Conservation (phyloP, 2,329 filamentous ascomycete genomes). For the Fusarium lyarnte region DNA sequence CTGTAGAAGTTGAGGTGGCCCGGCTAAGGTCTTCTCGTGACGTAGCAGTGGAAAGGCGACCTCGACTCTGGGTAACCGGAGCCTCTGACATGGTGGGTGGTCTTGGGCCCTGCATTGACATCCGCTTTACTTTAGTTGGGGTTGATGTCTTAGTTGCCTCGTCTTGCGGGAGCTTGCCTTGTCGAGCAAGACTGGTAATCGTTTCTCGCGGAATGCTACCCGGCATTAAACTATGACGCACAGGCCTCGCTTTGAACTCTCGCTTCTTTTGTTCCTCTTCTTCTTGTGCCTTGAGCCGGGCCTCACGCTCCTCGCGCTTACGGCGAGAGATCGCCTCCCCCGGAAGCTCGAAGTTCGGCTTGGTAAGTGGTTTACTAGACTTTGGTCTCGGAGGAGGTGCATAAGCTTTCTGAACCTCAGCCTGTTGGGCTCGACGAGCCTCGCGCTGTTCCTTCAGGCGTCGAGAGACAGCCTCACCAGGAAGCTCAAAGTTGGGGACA, state of each 20-base stretch:
- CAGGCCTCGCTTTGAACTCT: slow-evolving; percentile 71
- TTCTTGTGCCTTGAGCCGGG: slow-evolving; percentile 64
- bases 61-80: slow-evolving; percentile 37
- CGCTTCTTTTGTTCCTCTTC: slow-evolving; percentile 68
- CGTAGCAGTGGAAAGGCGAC: slow-evolving; percentile 40
- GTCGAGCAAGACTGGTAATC: slow-evolving; percentile 65
- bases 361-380: slow-evolving; percentile 62
- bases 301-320: slow-evolving; percentile 65
- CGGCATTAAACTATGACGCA: slow-evolving; percentile 56
- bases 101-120: slow-evolving; percentile 35
- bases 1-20: slow-evolving; percentile 58
- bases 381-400: slow-evolving; percentile 57
- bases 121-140: slow-evolving; percentile 37
- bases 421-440: slow-evolving; percentile 57
- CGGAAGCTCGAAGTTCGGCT: slow-evolving; percentile 69
- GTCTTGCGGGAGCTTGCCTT: slow-evolving; percentile 53
- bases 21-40: slow-evolving; percentile 47
- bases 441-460: slow-evolving; percentile 68
- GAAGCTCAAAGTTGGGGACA: slow-evolving; percentile 67
- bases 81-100: background rate
- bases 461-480: slow-evolving; percentile 68
- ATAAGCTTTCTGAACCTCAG: slow-evolving; percentile 47
- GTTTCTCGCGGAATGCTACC: slow-evolving; percentile 64
- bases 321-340: slow-evolving; percentile 68
- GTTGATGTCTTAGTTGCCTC: slow-evolving; percentile 28